Conservation (phyloP, 768 basidiomycete genomes). For the Amanita jacksonii region DNA sequence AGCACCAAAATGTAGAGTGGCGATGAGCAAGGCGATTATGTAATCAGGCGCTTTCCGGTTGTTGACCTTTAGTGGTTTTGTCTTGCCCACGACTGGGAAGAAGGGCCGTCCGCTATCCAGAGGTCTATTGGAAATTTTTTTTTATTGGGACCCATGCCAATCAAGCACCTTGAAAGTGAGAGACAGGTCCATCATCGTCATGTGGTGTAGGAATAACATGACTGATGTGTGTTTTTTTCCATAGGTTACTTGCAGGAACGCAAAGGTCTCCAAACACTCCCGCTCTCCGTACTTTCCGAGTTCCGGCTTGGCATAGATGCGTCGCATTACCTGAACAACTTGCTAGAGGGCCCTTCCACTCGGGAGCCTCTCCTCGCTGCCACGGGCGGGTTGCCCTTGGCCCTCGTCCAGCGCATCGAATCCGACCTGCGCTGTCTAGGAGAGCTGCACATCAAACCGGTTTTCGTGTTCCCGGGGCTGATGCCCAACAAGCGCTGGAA, state of each 20-base stretch:
- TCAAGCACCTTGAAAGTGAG: conserved; percentile 80
- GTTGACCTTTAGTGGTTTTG: neutral
- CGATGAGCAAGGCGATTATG: neutral
- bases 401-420: conserved; percentile 82
- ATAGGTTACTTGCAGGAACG: conserved; percentile 80
- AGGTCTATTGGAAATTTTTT: neutral
- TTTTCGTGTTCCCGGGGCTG: conserved; percentile 95
- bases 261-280: conserved; percentile 77
- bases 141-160: conserved; percentile 44
- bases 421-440: conserved; percentile 85
- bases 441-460: conserved; percentile 89
- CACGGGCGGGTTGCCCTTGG: conserved; percentile 89
- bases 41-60: conserved; percentile 1
- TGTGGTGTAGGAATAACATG: neutral
- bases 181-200: neutral
- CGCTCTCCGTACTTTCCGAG: conserved; percentile 75
- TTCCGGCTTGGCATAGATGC: conserved; percentile 97
- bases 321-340: conserved; percentile 72
- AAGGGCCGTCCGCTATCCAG: conserved; percentile 1
- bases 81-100: neutral
- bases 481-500: conserved; percentile 69
- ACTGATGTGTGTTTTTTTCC: conserved; percentile 14
- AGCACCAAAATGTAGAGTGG: too few species aligned
- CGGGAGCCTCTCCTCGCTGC: conserved; percentile 90
- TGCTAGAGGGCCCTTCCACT: conserved; percentile 67